Evolutionary conservation across 306 rosid genomes (phyloP).

Genomic region (Rosa chinensis): DNA sequence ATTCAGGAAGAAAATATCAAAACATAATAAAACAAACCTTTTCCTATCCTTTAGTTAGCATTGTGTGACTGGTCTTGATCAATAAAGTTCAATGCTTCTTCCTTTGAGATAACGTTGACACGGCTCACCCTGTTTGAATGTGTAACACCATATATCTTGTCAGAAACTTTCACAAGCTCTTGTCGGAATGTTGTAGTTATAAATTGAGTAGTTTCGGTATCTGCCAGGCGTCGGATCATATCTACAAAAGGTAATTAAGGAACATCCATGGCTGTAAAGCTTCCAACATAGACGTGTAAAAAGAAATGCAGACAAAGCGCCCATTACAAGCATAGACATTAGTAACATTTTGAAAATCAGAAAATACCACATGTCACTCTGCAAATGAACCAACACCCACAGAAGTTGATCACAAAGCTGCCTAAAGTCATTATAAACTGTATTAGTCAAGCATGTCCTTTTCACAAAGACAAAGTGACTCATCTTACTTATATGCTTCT

Average conservation of each 20-base stretch:
- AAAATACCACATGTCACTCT: too few species aligned
- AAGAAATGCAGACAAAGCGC: too few species aligned
- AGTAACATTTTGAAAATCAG: too few species aligned
- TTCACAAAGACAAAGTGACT: too few species aligned
- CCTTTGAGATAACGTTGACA: constrained; percentile 71
- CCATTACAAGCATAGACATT: too few species aligned
- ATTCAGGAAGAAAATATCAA: not conserved
- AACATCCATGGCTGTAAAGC: constrained; percentile 22
- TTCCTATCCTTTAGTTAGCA: constrained; percentile 58
- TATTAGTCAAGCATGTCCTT: too few species aligned
- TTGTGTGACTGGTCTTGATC: constrained; percentile 92
- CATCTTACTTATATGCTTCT: too few species aligned
- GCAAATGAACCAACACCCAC: too few species aligned
- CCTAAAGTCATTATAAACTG: too few species aligned
- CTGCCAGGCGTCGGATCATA: constrained; percentile 93
- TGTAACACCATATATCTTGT: constrained; percentile 85
- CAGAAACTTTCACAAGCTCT: constrained; percentile 95
- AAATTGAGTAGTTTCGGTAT: constrained; percentile 81
- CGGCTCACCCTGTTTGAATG: constrained; percentile 93
- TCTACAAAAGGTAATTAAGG: constrained; percentile 61
- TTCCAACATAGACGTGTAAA: constrained; percentile 12
- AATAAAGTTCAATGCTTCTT: constrained; percentile 75
- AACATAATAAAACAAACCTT: not conserved
- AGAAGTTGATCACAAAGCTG: too few species aligned
- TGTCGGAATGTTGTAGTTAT: constrained; percentile 90